A percentile compares a stretch with the other conserved stretches of the same genome.
These are phyloP conservation scores for Coemansia sp. DNA, from an alignment of 192 early-diverging fungal genomes.

Conservation along the genomic window DNA sequence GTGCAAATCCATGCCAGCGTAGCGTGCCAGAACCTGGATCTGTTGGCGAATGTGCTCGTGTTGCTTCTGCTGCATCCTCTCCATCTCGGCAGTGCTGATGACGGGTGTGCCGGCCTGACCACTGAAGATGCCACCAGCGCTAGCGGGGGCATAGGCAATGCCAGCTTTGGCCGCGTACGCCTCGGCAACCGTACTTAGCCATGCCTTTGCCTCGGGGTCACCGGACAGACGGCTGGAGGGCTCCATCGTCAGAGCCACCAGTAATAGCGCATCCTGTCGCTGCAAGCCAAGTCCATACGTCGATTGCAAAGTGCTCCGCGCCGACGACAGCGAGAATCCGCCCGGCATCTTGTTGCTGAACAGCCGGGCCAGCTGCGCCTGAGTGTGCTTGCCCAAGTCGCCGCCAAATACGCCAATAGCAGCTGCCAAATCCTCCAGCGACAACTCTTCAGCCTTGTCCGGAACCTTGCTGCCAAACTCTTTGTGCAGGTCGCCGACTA, in stretches of 20 bases:
- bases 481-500: conserved; percentile 89
- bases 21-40: conserved; percentile 79
- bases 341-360: conserved; percentile 90
- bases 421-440: conserved; percentile 74
- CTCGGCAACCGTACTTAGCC: conserved; percentile 72
- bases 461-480: conserved; percentile 84
- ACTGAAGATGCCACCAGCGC: neutral
- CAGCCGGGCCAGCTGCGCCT: conserved; percentile 70
- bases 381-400: conserved; percentile 75
- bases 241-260: conserved; percentile 80
- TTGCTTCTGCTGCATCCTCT: conserved; percentile 70
- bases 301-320: conserved; percentile 65
- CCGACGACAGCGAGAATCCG: conserved; percentile 78
- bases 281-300: conserved; percentile 78
- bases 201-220: conserved; percentile 11
- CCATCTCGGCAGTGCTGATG: conserved; percentile 88
- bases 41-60: conserved; percentile 74
- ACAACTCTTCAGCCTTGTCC: conserved; percentile 89
- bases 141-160: conserved; percentile 53
- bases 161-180: conserved; percentile 74
- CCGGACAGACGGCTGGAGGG: conserved; percentile 71
- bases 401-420: conserved; percentile 61
- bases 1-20: conserved; percentile 75
- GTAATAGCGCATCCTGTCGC: conserved; percentile 71
- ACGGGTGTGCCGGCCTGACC: conserved; percentile 45